These are phyloP conservation scores for Phylloporus rhodoxanthus DNA, from an alignment of 768 basidiomycete genomes.

Conservation along the genomic window DNA sequence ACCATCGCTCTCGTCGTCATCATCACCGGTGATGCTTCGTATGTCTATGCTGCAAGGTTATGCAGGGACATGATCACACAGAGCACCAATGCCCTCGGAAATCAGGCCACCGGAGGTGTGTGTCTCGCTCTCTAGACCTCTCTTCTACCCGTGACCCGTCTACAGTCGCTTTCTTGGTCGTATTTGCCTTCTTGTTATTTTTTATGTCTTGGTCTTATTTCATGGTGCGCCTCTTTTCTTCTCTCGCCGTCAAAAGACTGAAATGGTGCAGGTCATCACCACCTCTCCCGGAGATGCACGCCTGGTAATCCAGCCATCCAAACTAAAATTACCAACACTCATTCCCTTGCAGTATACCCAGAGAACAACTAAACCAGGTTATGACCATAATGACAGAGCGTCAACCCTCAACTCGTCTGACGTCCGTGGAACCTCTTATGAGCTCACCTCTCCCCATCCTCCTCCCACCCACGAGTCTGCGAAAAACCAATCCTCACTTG, in stretches of 20 bases:
- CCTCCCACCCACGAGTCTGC: slow-evolving; percentile 13
- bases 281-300: slow-evolving; percentile 66
- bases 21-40: slow-evolving; percentile 61
- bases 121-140: slow-evolving; percentile 16
- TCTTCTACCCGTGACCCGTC: neutral
- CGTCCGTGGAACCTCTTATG: slow-evolving; percentile 26
- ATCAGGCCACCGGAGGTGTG: slow-evolving; percentile 61
- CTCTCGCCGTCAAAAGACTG: neutral
- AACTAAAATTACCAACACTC: slow-evolving; percentile 1
- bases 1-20: slow-evolving; percentile 53
- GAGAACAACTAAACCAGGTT: slow-evolving; percentile 18
- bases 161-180: slow-evolving; percentile 60
- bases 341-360: slow-evolving; percentile 22
- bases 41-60: slow-evolving; percentile 73
- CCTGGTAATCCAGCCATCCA: slow-evolving; percentile 47
- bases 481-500: slow-evolving; percentile 19
- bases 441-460: slow-evolving; percentile 19
- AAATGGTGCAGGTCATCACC: slow-evolving; percentile 47
- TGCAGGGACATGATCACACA: slow-evolving; percentile 65
- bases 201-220: slow-evolving; percentile 77
- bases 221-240: slow-evolving; percentile 42
- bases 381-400: slow-evolving; percentile 16
- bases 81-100: slow-evolving; percentile 39
- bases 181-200: slow-evolving; percentile 57
- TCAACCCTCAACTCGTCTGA: slow-evolving; percentile 17